Evolutionary conservation across 2,329 filamentous ascomycete genomes (phyloP), one percentile per base, ranked within the genome.

Genomic region (Phyllosticta citrichinensis): DNA sequence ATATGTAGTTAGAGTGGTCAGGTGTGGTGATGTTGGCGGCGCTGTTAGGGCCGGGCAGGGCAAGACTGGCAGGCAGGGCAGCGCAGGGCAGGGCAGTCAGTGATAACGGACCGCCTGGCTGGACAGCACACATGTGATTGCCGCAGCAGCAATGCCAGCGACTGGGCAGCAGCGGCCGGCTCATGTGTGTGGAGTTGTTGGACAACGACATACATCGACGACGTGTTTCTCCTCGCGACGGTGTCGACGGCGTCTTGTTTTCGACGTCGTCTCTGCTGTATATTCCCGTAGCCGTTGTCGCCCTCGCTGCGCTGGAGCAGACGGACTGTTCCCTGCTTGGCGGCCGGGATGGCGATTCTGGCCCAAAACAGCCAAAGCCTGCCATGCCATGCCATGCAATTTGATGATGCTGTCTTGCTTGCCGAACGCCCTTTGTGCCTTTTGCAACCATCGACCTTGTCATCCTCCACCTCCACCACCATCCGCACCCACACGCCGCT

Each of bases 401-500:
- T 52, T 24, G 58, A 40, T 27, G 20, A 33, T 57, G 33, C 51
- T 20, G 24, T 56, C 30, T 54, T 30, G 17, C 25, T 52, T 12
- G 47, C 24, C 12, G 52, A 25, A 22, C 35, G 52, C 24, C 52
- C 35, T 33, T 12, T 51, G 14, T 25, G 30, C 33, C 27, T 57
- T 25, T 51, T 10, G 19, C 35, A 20, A 6, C 30, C 17, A 19
- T 47, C 24, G 9, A 57, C 17, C 30, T 17, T 17, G 30, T 35
- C 57, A 40, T 25, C 52, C 52, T 54, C 47, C 52, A 22, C 22
- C 22, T 22, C 22, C 22, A 22, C 22, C 22, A 47, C 22, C 57
- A 55, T 52, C 57, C 57, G 14, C 54, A 30, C 52, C 52, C 57
- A 52, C 57, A 52, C 57, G 19, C 57, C 51, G 33, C 47, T 27